These are phyloP conservation scores for Aquilaria agallochum DNA, from an alignment of 441 rosid species.

Conservation along the genomic window DNA sequence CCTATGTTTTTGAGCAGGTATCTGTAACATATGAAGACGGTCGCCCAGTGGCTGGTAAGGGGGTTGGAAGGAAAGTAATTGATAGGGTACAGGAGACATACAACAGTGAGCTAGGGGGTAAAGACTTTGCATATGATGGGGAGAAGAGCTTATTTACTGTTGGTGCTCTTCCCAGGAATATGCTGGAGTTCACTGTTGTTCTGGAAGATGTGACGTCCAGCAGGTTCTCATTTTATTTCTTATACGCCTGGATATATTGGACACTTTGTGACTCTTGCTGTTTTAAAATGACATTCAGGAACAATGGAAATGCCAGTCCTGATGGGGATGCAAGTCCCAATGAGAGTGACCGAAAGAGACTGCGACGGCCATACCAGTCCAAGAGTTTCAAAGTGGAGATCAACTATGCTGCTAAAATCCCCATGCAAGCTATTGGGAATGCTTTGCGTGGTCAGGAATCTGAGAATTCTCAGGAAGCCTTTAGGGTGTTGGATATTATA, in stretches of 20 bases:
- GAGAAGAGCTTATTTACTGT: conserved; percentile 47
- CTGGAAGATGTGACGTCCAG: conserved; percentile 39
- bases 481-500: conserved; percentile 48
- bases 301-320: conserved; percentile 25
- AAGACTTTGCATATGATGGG: conserved; percentile 61
- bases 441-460: conserved; percentile 50
- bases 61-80: conserved; percentile 46
- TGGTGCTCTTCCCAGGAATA: conserved; percentile 44
- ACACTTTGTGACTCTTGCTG: conserved; percentile 12
- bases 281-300: conserved; percentile 7
- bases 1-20: conserved; percentile 30
- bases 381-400: conserved; percentile 45
- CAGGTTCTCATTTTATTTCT: conserved; percentile 25
- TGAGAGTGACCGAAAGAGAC: conserved; percentile 36
- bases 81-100: conserved; percentile 51
- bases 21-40: conserved; percentile 55
- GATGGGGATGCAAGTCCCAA: conserved; percentile 24
- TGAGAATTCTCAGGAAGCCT: conserved; percentile 39
- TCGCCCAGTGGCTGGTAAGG: conserved; percentile 44
- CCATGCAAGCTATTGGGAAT: conserved; percentile 44
- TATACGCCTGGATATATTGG: neutral
- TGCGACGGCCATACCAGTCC: conserved; percentile 28
- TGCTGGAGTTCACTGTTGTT: conserved; percentile 46
- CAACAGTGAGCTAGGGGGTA: conserved; percentile 29
- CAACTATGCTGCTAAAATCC: conserved; percentile 45